These are phyloP conservation scores for Trichoderma breve DNA, from an alignment of 2,329 filamentous ascomycete genomes.

Conservation along the genomic window DNA sequence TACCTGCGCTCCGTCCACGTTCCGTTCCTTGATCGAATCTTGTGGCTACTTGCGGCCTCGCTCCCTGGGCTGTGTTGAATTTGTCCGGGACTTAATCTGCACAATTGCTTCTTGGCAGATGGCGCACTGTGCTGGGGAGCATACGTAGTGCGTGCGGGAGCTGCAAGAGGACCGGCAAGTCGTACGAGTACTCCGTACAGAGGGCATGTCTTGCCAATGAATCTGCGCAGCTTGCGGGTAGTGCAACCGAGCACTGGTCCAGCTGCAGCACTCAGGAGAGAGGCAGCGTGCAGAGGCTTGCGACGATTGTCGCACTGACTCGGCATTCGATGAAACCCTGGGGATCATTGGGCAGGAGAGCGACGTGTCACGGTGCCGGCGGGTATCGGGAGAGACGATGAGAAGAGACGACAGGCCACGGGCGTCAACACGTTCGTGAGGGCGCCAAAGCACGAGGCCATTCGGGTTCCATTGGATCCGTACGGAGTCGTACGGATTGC, in stretches of 20 bases:
- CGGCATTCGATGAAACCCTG: constrained; percentile 7
- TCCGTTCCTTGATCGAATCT: background rate
- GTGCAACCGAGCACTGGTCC: background rate
- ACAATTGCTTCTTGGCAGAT: background rate
- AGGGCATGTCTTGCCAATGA: background rate
- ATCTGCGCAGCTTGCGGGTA: background rate
- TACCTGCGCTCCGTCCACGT: background rate
- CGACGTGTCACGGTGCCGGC: background rate
- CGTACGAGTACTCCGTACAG: background rate
- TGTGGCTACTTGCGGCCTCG: background rate
- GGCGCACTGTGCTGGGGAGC: background rate
- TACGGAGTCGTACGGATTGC: background rate
- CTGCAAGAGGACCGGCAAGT: background rate
- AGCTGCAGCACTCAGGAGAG: constrained; percentile 8
- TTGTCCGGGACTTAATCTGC: background rate
- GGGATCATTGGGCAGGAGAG: background rate
- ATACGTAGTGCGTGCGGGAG: background rate
- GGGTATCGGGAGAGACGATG: background rate
- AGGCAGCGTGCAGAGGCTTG: constrained; percentile 2
- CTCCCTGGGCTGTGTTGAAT: background rate
- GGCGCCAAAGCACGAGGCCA: constrained; percentile 10
- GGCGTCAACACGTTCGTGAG: background rate
- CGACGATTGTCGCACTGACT: constrained; percentile 7
- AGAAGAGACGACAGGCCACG: background rate
- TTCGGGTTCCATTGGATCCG: background rate